Evolutionary conservation across 768 basidiomycete genomes (phyloP).

Genomic region (Tricholoma matsutake): DNA sequence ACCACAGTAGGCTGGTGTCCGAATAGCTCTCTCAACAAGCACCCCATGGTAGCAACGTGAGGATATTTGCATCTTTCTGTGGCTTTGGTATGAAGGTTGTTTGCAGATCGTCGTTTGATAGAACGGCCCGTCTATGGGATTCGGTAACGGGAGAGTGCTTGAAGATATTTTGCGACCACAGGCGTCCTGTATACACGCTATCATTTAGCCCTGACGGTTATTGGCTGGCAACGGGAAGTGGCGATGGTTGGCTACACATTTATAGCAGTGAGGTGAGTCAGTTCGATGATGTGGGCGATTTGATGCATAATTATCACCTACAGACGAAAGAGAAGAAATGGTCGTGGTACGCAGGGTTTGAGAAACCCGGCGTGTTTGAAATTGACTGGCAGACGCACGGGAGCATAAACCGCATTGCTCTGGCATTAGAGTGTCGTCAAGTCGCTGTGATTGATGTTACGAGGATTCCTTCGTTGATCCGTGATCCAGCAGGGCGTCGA

Average conservation of each 20-base stretch:
- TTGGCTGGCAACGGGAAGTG: slow-evolving; percentile 73
- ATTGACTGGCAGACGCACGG: slow-evolving; percentile 65
- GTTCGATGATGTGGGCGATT: neutral
- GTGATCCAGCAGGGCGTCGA: neutral
- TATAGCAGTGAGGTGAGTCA: slow-evolving; percentile 62
- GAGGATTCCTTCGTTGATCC: slow-evolving; percentile 38
- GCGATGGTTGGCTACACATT: slow-evolving; percentile 73
- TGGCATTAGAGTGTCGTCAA: slow-evolving; percentile 63
- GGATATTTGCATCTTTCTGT: slow-evolving; percentile 18
- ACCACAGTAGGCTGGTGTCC: slow-evolving; percentile 73
- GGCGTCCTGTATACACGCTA: slow-evolving; percentile 67
- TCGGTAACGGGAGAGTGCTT: slow-evolving; percentile 73
- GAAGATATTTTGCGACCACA: slow-evolving; percentile 68
- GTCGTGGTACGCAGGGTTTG: slow-evolving; percentile 60
- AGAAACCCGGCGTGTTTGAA: slow-evolving; percentile 69
- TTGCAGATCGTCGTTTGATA: slow-evolving; percentile 74
- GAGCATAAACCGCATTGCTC: slow-evolving; percentile 58
- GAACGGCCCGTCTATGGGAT: slow-evolving; percentile 81
- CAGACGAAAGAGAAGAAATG: slow-evolving; percentile 50
- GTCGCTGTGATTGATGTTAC: slow-evolving; percentile 68
- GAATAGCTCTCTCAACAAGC: slow-evolving; percentile 38
- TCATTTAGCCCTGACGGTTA: slow-evolving; percentile 73
- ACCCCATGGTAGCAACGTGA: slow-evolving; percentile 72
- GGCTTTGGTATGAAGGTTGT: neutral
- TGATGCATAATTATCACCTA: slow-evolving; percentile 3